A percentile compares a stretch with the other conserved stretches of the same genome.
Conservation (phyloP, 495 filamentous ascomycete genomes). For the Hyphodiscus hymeniophilus region DNA sequence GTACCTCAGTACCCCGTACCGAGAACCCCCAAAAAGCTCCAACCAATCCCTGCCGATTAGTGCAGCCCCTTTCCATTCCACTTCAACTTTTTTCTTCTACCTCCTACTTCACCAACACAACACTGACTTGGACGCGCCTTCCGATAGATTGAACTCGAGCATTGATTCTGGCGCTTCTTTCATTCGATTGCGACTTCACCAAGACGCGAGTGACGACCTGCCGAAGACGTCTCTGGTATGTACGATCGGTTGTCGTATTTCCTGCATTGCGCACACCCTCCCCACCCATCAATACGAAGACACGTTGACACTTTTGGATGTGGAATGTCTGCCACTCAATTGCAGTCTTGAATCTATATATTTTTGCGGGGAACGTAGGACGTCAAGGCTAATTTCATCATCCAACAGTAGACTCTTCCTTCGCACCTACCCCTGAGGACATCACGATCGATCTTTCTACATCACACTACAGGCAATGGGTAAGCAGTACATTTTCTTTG, state of each 20-base stretch:
- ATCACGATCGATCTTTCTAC: conserved; percentile 16
- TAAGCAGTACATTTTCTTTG: conserved; percentile 21
- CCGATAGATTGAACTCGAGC: conserved; percentile 7
- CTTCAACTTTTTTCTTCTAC: conserved; percentile 10
- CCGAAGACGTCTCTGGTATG: conserved; percentile 17
- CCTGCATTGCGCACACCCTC: conserved; percentile 14
- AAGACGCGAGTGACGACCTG: conserved; percentile 6
- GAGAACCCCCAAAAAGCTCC: background rate
- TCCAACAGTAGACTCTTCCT: conserved; percentile 7
- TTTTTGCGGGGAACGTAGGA: background rate
- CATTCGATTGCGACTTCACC: conserved; percentile 7
- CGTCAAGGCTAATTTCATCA: background rate
- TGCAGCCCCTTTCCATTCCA: conserved; percentile 13
- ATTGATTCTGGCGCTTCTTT: background rate
- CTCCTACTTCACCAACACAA: conserved; percentile 2
- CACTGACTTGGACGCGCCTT: conserved; percentile 9
- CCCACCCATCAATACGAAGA: conserved; percentile 10
- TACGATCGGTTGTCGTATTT: conserved; percentile 9
- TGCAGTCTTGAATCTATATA: background rate
- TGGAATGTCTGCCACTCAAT: background rate
- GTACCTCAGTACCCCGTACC: too few species aligned
- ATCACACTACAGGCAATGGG: conserved; percentile 19
- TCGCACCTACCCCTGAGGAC: conserved; percentile 6
- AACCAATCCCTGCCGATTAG: conserved; percentile 14
- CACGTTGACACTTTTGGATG: background rate